These are phyloP conservation scores for Medicago ruthenica DNA, from an alignment of 306 rosid genomes.

Conservation along the genomic window DNA sequence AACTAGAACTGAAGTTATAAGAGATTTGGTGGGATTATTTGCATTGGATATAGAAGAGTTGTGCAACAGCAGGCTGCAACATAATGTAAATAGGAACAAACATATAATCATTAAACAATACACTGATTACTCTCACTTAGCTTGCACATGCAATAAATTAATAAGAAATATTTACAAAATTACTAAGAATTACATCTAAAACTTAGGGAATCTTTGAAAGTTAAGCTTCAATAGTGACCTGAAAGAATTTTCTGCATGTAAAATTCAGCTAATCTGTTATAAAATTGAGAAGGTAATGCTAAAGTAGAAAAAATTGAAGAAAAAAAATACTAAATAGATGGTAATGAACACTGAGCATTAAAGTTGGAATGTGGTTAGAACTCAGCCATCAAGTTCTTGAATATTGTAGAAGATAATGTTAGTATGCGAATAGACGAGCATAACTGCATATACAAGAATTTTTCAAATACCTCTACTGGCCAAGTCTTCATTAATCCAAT, in stretches of 20 bases:
- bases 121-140: constrained; percentile 24
- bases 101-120: constrained; percentile 3
- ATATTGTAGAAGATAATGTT: too few relatives aligned
- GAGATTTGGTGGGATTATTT: constrained; percentile 15
- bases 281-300: constrained; percentile 8
- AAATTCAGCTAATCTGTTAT: not conserved
- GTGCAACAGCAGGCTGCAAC: not conserved
- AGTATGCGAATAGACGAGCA: too few relatives aligned
- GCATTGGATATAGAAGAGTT: constrained; percentile 5
- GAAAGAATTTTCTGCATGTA: constrained; percentile 2
- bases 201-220: constrained; percentile 5
- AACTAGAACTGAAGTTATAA: not conserved
- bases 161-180: not conserved
- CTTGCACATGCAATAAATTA: constrained; percentile 17
- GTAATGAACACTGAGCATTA: not conserved
- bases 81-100: constrained; percentile 18
- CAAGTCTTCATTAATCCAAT: constrained; percentile 56
- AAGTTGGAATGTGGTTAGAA: not conserved
- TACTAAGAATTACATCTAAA: constrained; percentile 21
- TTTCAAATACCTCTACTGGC: constrained; percentile 57
- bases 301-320: not conserved
- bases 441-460: too few relatives aligned
- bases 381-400: not conserved
- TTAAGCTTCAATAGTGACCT: constrained; percentile 18
- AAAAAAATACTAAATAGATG: not conserved